phyloP scores from a whole-genome alignment of 192 early-diverging fungal species.

The Dimargaris verticillata region DNA sequence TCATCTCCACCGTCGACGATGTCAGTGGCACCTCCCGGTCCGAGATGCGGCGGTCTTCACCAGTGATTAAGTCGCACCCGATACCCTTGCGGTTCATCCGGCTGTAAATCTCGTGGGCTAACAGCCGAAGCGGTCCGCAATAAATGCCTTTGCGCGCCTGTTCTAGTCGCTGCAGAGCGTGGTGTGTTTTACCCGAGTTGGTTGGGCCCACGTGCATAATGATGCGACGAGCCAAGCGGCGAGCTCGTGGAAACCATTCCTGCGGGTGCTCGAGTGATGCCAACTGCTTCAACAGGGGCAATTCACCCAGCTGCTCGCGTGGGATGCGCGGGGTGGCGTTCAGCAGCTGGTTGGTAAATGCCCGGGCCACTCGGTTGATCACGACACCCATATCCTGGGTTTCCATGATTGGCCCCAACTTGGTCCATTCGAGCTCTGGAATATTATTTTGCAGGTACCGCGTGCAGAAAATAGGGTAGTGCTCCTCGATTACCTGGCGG shows the following conservation, averaged over 20 bases:
- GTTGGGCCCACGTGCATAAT: constrained; percentile 92
- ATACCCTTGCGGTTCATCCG: constrained; percentile 60
- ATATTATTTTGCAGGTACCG: background rate
- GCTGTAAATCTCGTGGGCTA: constrained; percentile 86
- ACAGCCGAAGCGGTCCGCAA: constrained; percentile 75
- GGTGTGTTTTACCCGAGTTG: constrained; percentile 92
- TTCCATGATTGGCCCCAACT: background rate
- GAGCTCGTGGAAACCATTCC: constrained; percentile 61
- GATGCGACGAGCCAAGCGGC: constrained; percentile 62
- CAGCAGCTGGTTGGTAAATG: constrained; percentile 10
- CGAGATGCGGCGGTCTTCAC: constrained; percentile 63
- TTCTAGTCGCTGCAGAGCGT: constrained; percentile 60
- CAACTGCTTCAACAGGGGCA: background rate
- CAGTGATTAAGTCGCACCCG: constrained; percentile 73
- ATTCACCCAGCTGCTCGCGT: background rate
- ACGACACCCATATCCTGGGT: background rate
- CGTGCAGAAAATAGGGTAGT: background rate
- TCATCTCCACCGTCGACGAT: constrained; percentile 88
- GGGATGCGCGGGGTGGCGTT: background rate
- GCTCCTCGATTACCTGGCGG: background rate
- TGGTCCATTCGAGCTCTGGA: background rate
- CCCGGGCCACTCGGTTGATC: background rate
- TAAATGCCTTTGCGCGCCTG: constrained; percentile 52
- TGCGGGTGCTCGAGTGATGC: constrained; percentile 33
- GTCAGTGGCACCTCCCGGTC: constrained; percentile 32